These are phyloP conservation scores for Dothistroma septosporum DNA, from an alignment of 2,329 filamentous ascomycete species.

Conservation along the genomic window DNA sequence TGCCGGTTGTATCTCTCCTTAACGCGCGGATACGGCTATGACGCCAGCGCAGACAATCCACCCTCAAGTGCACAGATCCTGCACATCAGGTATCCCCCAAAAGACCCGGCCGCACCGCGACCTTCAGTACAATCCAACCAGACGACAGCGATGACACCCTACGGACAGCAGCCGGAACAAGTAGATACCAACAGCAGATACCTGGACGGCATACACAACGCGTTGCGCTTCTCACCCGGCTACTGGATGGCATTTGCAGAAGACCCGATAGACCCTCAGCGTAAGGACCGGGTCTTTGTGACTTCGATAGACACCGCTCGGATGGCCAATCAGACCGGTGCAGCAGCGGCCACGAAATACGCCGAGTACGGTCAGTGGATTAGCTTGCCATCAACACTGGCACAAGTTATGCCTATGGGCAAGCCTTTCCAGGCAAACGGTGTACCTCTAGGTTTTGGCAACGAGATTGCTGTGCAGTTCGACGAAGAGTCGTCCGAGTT, in stretches of 20 bases:
- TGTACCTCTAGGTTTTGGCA: slow-evolving; percentile 77
- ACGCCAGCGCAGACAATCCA: slow-evolving; percentile 59
- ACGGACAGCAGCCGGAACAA: slow-evolving; percentile 17
- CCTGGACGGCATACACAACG: slow-evolving; percentile 36
- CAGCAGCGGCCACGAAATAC: slow-evolving; percentile 55
- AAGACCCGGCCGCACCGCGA: slow-evolving; percentile 28
- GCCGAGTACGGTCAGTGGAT: slow-evolving; percentile 80
- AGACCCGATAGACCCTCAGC: slow-evolving; percentile 38
- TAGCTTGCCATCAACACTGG: slow-evolving; percentile 66
- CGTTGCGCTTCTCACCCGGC: slow-evolving; percentile 69
- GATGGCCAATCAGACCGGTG: slow-evolving; percentile 48
- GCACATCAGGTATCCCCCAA: slow-evolving; percentile 88
- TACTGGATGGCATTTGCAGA: slow-evolving; percentile 84
- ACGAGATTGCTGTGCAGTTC: slow-evolving; percentile 94
- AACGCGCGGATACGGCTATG: slow-evolving; percentile 65
- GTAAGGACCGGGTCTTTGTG: slow-evolving; percentile 66
- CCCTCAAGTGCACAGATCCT: slow-evolving; percentile 97
- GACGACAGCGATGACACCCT: slow-evolving; percentile 19
- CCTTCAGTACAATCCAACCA: slow-evolving; percentile 19
- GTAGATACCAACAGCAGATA: slow-evolving; percentile 35
- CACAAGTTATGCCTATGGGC: slow-evolving; percentile 75
- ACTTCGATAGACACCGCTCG: slow-evolving; percentile 83
- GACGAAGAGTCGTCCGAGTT: slow-evolving; percentile 78
- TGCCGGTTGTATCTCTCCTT: slow-evolving; percentile 90
- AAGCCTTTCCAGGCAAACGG: slow-evolving; percentile 65